Base-by-base conservation (phyloP, 768 basidiomycete species). In the Boletellus emodensis region DNA sequence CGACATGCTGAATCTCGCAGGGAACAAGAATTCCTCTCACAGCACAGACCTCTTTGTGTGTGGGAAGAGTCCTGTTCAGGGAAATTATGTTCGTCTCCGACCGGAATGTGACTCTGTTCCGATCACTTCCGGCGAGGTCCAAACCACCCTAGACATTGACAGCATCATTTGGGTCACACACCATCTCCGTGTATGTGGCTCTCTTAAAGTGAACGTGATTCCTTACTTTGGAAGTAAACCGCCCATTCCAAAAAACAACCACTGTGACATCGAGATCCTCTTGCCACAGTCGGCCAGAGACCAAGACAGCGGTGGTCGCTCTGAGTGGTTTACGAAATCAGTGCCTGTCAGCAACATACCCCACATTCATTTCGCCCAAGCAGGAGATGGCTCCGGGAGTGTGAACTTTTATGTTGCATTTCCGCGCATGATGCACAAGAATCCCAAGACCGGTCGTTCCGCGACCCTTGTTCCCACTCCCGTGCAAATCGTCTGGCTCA, bases 401-500 rank as follows among this genome's bases (percentile, higher is more conserved):
- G 20, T 53, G 18, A 49, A 49, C 28, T 44, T 53, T n/a, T 53
- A 53, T 10, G 9, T 49, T 3, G 34, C 44, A 2, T 53, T 53
- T 41, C 47, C 52, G 15, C 30, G 34, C 43, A 53, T 53, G 48
- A 40, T 53, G 34, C 47, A 53, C 11, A 45, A 49, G 35, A 5
- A 37, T 2, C 43, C 39, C 6, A 37, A 33, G 5, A 40, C 48
- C 2, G 20, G 47, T 41, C 43, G 10, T 45, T 49, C 38, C 1
- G 20, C 39, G 0, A 53, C 47, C 20, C 40, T 49, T 2, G 33
- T 54, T 22, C 48, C 48, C 4, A 42, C 44, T 20, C 9, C 44
- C 3, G 40, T 54, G 0, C 44, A 50, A 8, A 37, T 42, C 1
- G 17, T 54, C 2, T 54, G 48, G 44, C n/a, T 50, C 4, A 50